Conservation (phyloP, 2,329 filamentous ascomycete genomes). For the Xylariaceae sp. region DNA sequence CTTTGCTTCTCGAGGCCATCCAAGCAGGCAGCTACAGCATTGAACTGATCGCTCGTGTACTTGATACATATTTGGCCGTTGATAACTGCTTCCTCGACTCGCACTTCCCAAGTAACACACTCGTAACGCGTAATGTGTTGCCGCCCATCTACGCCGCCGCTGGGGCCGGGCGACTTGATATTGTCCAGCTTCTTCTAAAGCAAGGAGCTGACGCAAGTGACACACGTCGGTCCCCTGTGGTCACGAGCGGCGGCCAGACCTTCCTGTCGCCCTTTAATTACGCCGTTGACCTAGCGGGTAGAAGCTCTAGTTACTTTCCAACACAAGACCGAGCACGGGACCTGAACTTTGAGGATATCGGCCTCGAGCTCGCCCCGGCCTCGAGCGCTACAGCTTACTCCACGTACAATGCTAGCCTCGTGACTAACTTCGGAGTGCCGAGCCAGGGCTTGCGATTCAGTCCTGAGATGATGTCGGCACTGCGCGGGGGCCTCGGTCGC, state of each 20-base stretch:
- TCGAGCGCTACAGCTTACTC: too few relatives aligned
- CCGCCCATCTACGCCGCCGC: slow-evolving; percentile 3
- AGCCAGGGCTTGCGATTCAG: too few relatives aligned
- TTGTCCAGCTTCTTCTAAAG: background rate
- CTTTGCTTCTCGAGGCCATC: too few relatives aligned
- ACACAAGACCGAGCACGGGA: background rate
- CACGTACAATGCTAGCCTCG: background rate
- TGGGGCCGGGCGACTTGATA: background rate
- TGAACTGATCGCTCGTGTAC: too few relatives aligned
- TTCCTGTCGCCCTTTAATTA: background rate
- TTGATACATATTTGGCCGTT: too few relatives aligned
- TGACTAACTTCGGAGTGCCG: background rate
- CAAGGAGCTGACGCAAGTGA: slow-evolving; percentile 1
- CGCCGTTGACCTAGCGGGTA: background rate
- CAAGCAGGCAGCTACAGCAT: too few relatives aligned
- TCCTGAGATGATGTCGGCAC: too few relatives aligned
- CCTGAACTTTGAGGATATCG: background rate
- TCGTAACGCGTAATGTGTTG: background rate
- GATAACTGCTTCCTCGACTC: slow-evolving; percentile 16
- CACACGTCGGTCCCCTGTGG: too few relatives aligned
- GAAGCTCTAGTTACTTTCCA: background rate
- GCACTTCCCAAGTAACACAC: background rate
- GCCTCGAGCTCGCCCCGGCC: background rate
- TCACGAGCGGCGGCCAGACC: background rate
- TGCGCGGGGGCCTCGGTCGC: too few relatives aligned